Percentiles rank a stretch among this genome's conserved stretches.
Evolutionary conservation across 2,329 filamentous ascomycete genomes (phyloP).

Genomic region (Bretziella fagacearum): DNA sequence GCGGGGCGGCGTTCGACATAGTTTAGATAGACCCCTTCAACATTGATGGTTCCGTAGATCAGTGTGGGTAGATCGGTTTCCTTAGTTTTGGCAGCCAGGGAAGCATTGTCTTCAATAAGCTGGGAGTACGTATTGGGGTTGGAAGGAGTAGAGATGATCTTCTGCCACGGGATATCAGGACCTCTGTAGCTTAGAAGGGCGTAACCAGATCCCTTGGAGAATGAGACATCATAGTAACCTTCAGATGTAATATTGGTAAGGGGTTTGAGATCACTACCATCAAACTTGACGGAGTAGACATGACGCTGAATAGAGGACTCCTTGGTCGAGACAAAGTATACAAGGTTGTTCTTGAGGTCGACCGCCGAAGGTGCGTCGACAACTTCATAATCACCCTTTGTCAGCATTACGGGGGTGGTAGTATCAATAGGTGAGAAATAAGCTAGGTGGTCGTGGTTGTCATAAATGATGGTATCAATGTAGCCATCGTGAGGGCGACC

Average conservation of each 20-base stretch:
- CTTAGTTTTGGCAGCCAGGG: conserved; percentile 50
- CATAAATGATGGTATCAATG: conserved; percentile 73
- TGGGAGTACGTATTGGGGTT: conserved; percentile 47
- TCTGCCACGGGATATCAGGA: conserved; percentile 78
- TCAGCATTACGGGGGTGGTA: conserved; percentile 66
- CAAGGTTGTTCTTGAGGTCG: conserved; percentile 67
- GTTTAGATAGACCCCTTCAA: conserved; percentile 57
- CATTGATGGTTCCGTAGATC: conserved; percentile 67
- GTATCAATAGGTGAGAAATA: conserved; percentile 86
- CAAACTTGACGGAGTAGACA: conserved; percentile 73
- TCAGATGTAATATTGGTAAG: conserved; percentile 58
- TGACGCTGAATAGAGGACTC: conserved; percentile 81
- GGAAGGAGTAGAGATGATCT: conserved; percentile 67
- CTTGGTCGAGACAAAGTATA: conserved; percentile 81
- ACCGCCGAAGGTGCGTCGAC: conserved; percentile 69
- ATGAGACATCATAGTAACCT: conserved; percentile 67
- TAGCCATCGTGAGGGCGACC: conserved; percentile 75
- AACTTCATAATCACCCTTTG: conserved; percentile 83
- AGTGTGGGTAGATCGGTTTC: conserved; percentile 69
- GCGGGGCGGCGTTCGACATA: conserved; percentile 75
- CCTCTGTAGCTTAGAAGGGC: conserved; percentile 71
- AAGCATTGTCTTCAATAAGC: conserved; percentile 60
- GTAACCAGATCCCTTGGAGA: conserved; percentile 68
- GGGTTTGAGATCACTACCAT: conserved; percentile 54
- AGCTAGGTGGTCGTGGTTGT: conserved; percentile 77